Conservation (phyloP, 2,329 filamentous ascomycete species). For the Diaporthe velutina region DNA sequence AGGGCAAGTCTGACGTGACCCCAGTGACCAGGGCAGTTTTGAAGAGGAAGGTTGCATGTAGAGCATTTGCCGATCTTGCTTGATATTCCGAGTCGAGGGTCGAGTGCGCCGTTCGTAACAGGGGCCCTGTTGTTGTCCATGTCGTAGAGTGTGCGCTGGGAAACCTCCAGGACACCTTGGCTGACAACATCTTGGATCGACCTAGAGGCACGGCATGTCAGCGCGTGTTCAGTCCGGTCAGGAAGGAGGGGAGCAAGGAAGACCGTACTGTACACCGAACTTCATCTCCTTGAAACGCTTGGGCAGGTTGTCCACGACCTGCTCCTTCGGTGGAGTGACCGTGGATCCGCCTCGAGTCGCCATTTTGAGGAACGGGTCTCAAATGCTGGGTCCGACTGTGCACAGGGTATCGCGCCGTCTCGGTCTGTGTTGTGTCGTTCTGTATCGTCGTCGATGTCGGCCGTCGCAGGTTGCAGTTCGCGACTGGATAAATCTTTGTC, state of each 20-base stretch:
- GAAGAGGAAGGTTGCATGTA: slow-evolving; percentile 85
- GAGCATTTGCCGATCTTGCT: slow-evolving; percentile 83
- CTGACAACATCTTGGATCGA: slow-evolving; percentile 96
- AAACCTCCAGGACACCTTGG: slow-evolving; percentile 94
- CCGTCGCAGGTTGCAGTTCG: not conserved
- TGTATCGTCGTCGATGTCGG: not conserved
- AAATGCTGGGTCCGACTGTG: not conserved
- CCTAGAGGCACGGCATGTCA: slow-evolving; percentile 55
- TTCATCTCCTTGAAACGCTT: slow-evolving; percentile 94
- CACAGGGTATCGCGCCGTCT: not conserved
- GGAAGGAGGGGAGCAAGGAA: not conserved
- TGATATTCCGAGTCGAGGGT: slow-evolving; percentile 89
- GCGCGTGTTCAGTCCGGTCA: slow-evolving; percentile 24
- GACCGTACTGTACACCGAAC: slow-evolving; percentile 88
- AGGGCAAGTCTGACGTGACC: slow-evolving; percentile 92
- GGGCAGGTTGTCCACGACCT: slow-evolving; percentile 88
- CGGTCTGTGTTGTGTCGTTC: not conserved
- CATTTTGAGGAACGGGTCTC: slow-evolving; percentile 33
- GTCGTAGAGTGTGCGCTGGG: slow-evolving; percentile 94
- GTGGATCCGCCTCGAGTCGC: slow-evolving; percentile 44
- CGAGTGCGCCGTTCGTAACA: slow-evolving; percentile 86
- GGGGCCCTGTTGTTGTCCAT: slow-evolving; percentile 79
- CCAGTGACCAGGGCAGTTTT: slow-evolving; percentile 94
- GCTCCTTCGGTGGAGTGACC: slow-evolving; percentile 75
- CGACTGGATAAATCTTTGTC: slow-evolving; percentile 8